Evolutionary conservation across 352 stramenopile genomes (phyloP).

Genomic region (Phytopythium aichiense): DNA sequence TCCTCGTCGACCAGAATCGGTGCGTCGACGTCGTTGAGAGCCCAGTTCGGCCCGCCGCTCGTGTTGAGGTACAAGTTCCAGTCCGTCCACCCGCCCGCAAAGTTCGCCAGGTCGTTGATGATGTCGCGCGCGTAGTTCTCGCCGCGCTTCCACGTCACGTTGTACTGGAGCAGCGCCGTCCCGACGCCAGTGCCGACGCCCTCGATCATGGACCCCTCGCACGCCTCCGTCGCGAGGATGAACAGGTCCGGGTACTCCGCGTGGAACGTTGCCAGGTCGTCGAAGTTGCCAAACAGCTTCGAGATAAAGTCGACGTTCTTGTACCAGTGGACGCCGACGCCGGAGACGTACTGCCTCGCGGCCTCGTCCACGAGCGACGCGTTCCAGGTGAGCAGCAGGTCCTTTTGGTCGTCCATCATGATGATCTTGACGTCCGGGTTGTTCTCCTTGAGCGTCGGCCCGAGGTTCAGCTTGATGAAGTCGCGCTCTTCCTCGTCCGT

Average conservation of each 20-base stretch:
- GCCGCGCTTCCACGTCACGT: constrained; percentile 52
- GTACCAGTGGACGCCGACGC: constrained; percentile 88
- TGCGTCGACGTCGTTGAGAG: constrained; percentile 61
- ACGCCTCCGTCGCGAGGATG: constrained; percentile 83
- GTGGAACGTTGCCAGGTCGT: constrained; percentile 47
- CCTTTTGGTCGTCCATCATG: constrained; percentile 82
- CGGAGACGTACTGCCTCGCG: constrained; percentile 66
- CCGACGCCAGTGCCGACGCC: constrained; percentile 43
- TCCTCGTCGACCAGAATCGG: constrained; percentile 69
- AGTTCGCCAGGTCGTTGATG: constrained; percentile 81
- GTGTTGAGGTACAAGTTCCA: constrained; percentile 86
- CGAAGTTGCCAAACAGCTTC: constrained; percentile 37
- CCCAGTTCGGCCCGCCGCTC: constrained; percentile 69
- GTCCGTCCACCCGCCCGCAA: constrained; percentile 77
- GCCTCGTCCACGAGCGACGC: constrained; percentile 42
- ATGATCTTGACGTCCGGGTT: constrained; percentile 82
- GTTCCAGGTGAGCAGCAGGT: constrained; percentile 38
- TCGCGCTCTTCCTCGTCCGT: constrained; percentile 30
- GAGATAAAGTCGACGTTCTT: constrained; percentile 54
- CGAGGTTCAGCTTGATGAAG: constrained; percentile 80
- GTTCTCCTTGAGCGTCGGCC: constrained; percentile 42
- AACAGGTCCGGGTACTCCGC: constrained; percentile 62
- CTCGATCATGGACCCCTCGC: constrained; percentile 33
- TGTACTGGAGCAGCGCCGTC: constrained; percentile 36
- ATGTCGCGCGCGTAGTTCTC: constrained; percentile 86